These are phyloP conservation scores for Stellera chamaejasme DNA, from an alignment of 345 rosid genomes.

Conservation along the genomic window DNA sequence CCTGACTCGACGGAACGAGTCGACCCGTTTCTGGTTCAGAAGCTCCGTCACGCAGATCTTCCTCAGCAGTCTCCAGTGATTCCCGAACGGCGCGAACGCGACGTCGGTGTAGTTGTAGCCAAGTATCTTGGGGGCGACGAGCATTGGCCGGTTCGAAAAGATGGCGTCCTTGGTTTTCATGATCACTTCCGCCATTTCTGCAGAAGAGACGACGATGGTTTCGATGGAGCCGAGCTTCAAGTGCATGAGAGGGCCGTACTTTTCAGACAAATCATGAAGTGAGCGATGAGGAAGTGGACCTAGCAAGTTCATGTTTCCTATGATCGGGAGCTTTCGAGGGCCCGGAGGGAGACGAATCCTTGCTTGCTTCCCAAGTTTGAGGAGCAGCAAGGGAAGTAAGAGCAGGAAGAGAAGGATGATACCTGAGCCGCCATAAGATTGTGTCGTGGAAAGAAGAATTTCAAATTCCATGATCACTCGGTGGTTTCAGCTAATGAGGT, in stretches of 20 bases:
- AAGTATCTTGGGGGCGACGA: slow-evolving; percentile 1
- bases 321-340: slow-evolving; percentile 1
- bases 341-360: slow-evolving; percentile 1
- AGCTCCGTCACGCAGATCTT: slow-evolving; percentile 1
- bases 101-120: slow-evolving; percentile 3
- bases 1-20: not conserved
- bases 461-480: too few species aligned
- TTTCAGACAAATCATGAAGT: not conserved
- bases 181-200: not conserved
- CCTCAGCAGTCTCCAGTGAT: not conserved
- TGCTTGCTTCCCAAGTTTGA: too few species aligned
- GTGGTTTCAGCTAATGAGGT: too few species aligned
- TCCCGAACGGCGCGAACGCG: not conserved
- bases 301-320: slow-evolving; percentile 1
- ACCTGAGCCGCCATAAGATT: too few species aligned
- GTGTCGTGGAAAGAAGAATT: too few species aligned
- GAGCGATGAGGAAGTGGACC: not conserved
- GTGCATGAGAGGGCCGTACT: slow-evolving; percentile 1
- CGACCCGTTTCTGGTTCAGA: not conserved
- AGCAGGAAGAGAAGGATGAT: too few species aligned
- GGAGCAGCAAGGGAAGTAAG: too few species aligned
- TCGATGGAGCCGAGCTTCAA: not conserved
- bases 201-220: slow-evolving; percentile 2
- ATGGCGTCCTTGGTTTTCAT: not conserved
- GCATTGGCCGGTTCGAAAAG: slow-evolving; percentile 1